Percentiles rank a stretch among this genome's conserved stretches.
phyloP scores from a whole-genome alignment of 2,329 filamentous ascomycete species.

The Phialophora macrospora region DNA sequence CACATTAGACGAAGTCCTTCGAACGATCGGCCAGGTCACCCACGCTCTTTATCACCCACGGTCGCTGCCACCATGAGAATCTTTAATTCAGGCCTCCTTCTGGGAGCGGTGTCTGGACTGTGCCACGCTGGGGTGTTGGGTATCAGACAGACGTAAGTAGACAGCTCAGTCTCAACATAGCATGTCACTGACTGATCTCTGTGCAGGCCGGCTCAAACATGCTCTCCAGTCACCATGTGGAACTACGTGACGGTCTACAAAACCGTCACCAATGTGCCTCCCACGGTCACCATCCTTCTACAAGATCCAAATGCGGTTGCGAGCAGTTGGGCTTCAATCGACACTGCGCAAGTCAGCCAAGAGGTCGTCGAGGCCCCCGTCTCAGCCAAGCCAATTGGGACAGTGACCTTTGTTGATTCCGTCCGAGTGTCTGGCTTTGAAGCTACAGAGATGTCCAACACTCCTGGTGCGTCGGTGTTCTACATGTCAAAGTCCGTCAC shows the following conservation, averaged over 20 bases:
- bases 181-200: slow-evolving; percentile 11
- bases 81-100: slow-evolving; percentile 10
- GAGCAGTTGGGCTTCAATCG: slow-evolving; percentile 28
- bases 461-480: slow-evolving; percentile 27
- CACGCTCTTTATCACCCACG: background rate
- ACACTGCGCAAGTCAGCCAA: slow-evolving; percentile 31
- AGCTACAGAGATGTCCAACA: slow-evolving; percentile 35
- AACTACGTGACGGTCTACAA: slow-evolving; percentile 29
- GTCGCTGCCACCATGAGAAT: slow-evolving; percentile 25
- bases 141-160: slow-evolving; percentile 31
- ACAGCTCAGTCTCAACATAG: background rate
- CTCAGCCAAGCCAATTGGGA: slow-evolving; percentile 19
- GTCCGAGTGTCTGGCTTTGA: slow-evolving; percentile 33
- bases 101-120: slow-evolving; percentile 21
- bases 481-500: slow-evolving; percentile 27
- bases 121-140: slow-evolving; percentile 29
- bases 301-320: slow-evolving; percentile 34
- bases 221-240: slow-evolving; percentile 28
- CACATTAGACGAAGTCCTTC: background rate
- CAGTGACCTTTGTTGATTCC: slow-evolving; percentile 29
- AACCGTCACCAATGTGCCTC: slow-evolving; percentile 27
- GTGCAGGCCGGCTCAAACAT: slow-evolving; percentile 25
- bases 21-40: slow-evolving; percentile 4
- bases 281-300: slow-evolving; percentile 35
- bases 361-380: slow-evolving; percentile 31